Conservation (phyloP, 768 basidiomycete species). For the Suillus sp. region DNA sequence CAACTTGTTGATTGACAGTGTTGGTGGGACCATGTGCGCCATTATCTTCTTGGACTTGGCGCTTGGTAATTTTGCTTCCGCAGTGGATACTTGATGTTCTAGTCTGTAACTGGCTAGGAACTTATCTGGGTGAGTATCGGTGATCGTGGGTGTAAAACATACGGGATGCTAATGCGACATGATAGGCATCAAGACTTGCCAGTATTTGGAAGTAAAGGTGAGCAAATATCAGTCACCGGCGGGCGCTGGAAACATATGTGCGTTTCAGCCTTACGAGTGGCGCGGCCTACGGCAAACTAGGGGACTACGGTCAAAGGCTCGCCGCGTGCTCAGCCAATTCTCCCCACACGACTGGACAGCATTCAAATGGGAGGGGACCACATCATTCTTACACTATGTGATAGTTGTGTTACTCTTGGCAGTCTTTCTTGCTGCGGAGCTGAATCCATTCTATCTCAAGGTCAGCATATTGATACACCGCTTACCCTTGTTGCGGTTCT, state of each 20-base stretch:
- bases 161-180: slow-evolving; percentile 20
- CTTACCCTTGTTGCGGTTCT: slow-evolving; percentile 13
- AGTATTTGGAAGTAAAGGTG: slow-evolving; percentile 87
- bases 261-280: slow-evolving; percentile 76
- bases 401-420: slow-evolving; percentile 75
- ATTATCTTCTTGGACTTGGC: slow-evolving; percentile 13
- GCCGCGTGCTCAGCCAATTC: slow-evolving; percentile 79
- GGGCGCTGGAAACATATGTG: slow-evolving; percentile 4
- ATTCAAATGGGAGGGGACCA: slow-evolving; percentile 84
- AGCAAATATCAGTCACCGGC: no score
- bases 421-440: slow-evolving; percentile 80
- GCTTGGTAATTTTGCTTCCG: slow-evolving; percentile 18
- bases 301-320: slow-evolving; percentile 77
- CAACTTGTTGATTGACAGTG: slow-evolving; percentile 47
- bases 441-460: slow-evolving; percentile 89
- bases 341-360: slow-evolving; percentile 87
- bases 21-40: slow-evolving; percentile 90
- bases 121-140: slow-evolving; percentile 63
- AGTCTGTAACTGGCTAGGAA: slow-evolving; percentile 86
- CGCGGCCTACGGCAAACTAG: slow-evolving; percentile 78
- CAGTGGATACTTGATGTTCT: slow-evolving; percentile 89
- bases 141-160: slow-evolving; percentile 14
- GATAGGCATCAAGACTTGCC: slow-evolving; percentile 83
- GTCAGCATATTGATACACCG: slow-evolving; percentile 38
- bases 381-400: slow-evolving; percentile 73